Evolutionary conservation across 257 asterid genomes (phyloP).

Genomic region (Petrea volubilis): DNA sequence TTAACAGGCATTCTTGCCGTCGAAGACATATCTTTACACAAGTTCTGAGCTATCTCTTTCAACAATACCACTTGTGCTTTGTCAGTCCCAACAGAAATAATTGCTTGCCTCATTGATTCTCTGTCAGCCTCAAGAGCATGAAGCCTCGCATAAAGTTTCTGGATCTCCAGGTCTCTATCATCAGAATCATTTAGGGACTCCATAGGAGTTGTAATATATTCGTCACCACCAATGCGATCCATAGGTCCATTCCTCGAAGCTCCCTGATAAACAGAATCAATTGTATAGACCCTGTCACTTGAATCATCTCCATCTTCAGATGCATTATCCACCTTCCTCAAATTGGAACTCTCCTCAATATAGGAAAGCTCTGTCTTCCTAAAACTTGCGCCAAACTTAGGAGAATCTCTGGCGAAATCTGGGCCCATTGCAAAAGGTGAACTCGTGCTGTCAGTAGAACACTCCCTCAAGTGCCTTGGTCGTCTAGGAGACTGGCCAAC

Average conservation of each 20-base stretch:
- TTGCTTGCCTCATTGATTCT: constrained; percentile 95
- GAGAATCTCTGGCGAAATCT: constrained; percentile 57
- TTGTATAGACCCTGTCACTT: constrained; percentile 85
- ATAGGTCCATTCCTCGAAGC: constrained; percentile 39
- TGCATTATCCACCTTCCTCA: constrained; percentile 59
- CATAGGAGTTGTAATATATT: constrained; percentile 56
- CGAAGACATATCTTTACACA: constrained; percentile 81
- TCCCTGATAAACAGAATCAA: constrained; percentile 77
- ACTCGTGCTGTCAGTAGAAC: constrained; percentile 60
- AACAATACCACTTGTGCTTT: constrained; percentile 84
- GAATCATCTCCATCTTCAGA: constrained; percentile 72
- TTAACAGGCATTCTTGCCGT: constrained; percentile 44
- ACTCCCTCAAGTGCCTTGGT: constrained; percentile 55
- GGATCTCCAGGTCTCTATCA: constrained; percentile 68
- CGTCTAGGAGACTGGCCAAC: constrained; percentile 78
- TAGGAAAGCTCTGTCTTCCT: constrained; percentile 52
- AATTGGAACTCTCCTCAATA: constrained; percentile 48
- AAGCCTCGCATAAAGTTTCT: constrained; percentile 85
- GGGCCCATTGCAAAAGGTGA: constrained; percentile 41
- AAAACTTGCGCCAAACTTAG: constrained; percentile 44
- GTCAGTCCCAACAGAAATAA: constrained; percentile 87
- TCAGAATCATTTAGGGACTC: constrained; percentile 44
- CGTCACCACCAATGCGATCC: constrained; percentile 51
- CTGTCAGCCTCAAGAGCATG: constrained; percentile 98
- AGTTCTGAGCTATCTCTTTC: constrained; percentile 95